These are phyloP conservation scores for Fraxinus sp. DNA, from an alignment of 305 asterid genomes.

Conservation along the genomic window DNA sequence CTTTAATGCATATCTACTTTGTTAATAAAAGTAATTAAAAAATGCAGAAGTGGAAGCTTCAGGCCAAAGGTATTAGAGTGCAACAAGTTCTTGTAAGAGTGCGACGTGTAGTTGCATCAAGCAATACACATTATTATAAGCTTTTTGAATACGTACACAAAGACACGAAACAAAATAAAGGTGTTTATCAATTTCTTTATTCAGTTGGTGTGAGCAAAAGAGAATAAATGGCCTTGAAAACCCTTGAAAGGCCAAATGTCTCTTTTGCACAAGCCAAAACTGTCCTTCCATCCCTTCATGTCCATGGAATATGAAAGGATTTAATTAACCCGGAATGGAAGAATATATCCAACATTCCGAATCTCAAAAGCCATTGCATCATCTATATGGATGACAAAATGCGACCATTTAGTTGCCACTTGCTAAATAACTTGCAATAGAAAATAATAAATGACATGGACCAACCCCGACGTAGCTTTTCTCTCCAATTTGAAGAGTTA, in stretches of 20 bases:
- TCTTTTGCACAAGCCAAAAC: background rate
- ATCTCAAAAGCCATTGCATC: background rate
- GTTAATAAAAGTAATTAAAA: too few species aligned
- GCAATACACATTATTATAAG: background rate
- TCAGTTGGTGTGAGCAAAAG: background rate
- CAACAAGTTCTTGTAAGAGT: background rate
- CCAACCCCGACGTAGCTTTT: background rate
- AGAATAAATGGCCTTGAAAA: background rate
- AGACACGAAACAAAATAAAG: background rate
- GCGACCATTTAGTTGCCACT: background rate
- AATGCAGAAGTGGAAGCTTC: background rate
- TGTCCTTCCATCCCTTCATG: background rate
- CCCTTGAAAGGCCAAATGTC: constrained; percentile 1
- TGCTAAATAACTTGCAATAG: background rate
- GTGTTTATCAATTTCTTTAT: background rate
- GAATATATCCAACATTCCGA: background rate
- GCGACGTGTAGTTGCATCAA: background rate
- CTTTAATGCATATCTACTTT: too few species aligned
- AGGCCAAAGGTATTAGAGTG: background rate
- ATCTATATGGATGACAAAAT: background rate
- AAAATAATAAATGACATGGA: background rate
- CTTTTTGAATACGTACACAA: too few species aligned
- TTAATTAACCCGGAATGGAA: too few species aligned
- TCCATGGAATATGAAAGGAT: too few species aligned
- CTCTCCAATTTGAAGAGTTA: background rate